Percentiles rank a stretch among this genome's conserved stretches.
Conservation (phyloP, 345 rosid genomes). For the Lumnitzera racemosa region DNA sequence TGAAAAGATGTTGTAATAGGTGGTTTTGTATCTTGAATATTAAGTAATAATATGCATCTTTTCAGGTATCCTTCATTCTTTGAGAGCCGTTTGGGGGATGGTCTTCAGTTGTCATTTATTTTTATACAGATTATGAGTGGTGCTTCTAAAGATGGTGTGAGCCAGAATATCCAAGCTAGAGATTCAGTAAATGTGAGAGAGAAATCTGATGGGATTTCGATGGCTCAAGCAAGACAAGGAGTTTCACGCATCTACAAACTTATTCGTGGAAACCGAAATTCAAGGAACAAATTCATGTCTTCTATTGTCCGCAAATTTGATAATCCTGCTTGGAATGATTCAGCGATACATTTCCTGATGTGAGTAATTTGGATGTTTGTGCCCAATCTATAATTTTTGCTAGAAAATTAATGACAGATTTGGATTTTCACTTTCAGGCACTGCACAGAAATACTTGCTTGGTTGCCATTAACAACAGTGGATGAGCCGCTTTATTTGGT, state of each 20-base stretch:
- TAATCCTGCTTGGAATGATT: slow-evolving; percentile 57
- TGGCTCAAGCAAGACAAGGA: slow-evolving; percentile 88
- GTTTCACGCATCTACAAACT: slow-evolving; percentile 96
- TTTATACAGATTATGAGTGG: slow-evolving; percentile 64
- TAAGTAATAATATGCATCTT: slow-evolving; percentile 19
- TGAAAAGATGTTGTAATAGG: slow-evolving; percentile 4
- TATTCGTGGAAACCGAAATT: slow-evolving; percentile 80
- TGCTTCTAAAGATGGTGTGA: slow-evolving; percentile 28
- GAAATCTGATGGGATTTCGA: slow-evolving; percentile 57
- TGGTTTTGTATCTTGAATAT: slow-evolving; percentile 3
- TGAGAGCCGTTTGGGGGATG: slow-evolving; percentile 97
- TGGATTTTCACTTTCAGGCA: slow-evolving; percentile 49
- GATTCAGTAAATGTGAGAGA: slow-evolving; percentile 48
- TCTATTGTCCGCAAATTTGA: slow-evolving; percentile 98
- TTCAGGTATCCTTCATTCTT: slow-evolving; percentile 95
- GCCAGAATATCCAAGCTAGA: slow-evolving; percentile 39
- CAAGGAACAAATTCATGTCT: slow-evolving; percentile 95
- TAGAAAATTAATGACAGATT: slow-evolving; percentile 3
- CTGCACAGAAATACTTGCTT: slow-evolving; percentile 94
- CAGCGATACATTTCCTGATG: slow-evolving; percentile 73
- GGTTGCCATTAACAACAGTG: slow-evolving; percentile 84
- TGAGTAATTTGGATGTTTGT: slow-evolving; percentile 33
- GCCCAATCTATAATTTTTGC: slow-evolving; percentile 3
- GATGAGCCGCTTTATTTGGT: slow-evolving; percentile 98
- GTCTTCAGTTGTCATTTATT: slow-evolving; percentile 86